A percentile compares a stretch with the other conserved stretches of the same genome.
Evolutionary conservation across 306 rosid genomes (phyloP).

Genomic region (Lathyrus oleraceus): DNA sequence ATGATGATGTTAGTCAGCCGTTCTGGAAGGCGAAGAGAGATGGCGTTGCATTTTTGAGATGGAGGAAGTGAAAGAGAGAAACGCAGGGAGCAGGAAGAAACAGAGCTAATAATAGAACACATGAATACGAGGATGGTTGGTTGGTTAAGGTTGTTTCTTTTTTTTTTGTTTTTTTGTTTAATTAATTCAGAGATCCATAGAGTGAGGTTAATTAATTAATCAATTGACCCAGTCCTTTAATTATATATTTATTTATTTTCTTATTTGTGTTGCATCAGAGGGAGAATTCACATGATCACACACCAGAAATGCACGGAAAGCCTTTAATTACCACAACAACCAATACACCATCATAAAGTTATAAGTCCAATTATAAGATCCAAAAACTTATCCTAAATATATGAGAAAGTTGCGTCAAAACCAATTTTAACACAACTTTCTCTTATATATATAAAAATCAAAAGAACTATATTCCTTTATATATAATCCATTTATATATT

Average conservation of each 20-base stretch:
- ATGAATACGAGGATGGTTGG: not conserved
- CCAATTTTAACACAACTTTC: too few species aligned
- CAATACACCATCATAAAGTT: not conserved
- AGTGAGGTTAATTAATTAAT: not conserved
- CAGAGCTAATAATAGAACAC: not conserved
- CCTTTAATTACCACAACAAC: not conserved
- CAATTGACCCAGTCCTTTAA: not conserved
- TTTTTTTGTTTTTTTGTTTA: not conserved
- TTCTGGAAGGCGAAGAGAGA: not conserved
- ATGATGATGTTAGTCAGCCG: not conserved
- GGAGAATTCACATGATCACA: not conserved
- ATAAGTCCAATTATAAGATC: not conserved
- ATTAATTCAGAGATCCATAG: conserved; percentile 7
- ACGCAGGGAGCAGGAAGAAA: not conserved
- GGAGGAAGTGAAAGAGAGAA: not conserved
- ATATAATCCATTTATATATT: too few species aligned
- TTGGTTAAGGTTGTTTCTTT: conserved; percentile 9
- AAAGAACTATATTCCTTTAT: too few species aligned
- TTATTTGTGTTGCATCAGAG: not conserved
- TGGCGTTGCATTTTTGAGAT: not conserved
- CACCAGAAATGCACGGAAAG: not conserved
- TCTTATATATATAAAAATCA: too few species aligned
- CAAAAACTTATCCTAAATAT: too few species aligned
- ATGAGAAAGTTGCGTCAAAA: not conserved
- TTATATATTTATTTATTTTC: not conserved